A percentile compares a stretch with the other conserved stretches of the same genome.
Conservation (phyloP, 2,329 filamentous ascomycete species). For the Fusarium mexicanum region DNA sequence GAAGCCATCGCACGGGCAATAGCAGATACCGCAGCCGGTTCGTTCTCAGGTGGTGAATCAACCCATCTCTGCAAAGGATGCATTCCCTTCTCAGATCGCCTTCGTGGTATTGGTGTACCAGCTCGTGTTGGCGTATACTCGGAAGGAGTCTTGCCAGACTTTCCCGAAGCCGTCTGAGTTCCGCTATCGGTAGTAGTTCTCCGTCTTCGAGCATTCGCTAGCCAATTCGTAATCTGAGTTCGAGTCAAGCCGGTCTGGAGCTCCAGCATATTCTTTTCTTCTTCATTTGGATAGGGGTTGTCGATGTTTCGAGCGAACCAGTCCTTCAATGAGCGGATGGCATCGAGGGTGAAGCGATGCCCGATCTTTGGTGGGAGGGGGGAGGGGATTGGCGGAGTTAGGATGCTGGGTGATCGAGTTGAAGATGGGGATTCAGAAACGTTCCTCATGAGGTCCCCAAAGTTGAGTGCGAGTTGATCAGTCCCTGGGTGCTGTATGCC, state of each 20-base stretch:
- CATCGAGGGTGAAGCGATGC: conserved; percentile 23
- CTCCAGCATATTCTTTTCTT: conserved; percentile 80
- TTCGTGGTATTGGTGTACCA: conserved; percentile 45
- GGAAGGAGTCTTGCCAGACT: not conserved
- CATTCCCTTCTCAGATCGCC: conserved; percentile 39
- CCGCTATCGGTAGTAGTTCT: conserved; percentile 65
- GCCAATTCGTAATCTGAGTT: conserved; percentile 86
- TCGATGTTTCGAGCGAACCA: conserved; percentile 80
- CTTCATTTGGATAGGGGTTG: conserved; percentile 84
- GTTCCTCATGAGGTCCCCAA: not conserved
- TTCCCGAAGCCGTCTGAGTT: not conserved
- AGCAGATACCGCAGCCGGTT: conserved; percentile 45
- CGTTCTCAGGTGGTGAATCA: conserved; percentile 47
- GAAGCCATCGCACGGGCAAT: conserved; percentile 45
- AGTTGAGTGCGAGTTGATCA: not conserved
- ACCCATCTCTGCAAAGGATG: conserved; percentile 47
- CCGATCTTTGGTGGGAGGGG: conserved; percentile 20
- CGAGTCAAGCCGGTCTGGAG: conserved; percentile 78
- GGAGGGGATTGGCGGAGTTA: not conserved
- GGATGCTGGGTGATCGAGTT: not conserved
- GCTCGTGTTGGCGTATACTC: conserved; percentile 62
- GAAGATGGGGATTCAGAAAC: not conserved
- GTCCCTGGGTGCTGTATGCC: not conserved
- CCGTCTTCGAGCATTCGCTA: conserved; percentile 83
- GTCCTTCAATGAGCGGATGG: conserved; percentile 68